Evolutionary conservation across 805 yeast species (phyloP).

Genomic region (Trichomonascus vanleenenianus): DNA sequence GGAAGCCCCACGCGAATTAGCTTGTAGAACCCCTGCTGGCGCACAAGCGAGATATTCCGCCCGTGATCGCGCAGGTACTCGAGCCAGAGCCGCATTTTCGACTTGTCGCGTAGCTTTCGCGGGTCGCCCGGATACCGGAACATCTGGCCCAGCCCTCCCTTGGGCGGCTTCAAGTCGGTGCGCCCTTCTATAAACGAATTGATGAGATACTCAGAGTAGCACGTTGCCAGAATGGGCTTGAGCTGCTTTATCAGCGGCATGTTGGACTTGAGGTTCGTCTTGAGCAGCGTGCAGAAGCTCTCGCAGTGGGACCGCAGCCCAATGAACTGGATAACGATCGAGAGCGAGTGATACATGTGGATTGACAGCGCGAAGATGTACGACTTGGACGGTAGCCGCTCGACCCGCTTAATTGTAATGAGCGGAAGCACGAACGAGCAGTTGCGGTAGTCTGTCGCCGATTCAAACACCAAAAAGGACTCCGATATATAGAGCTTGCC

Average conservation of each 20-base stretch:
- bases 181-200: constrained; percentile 25
- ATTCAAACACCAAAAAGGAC: constrained; percentile 68
- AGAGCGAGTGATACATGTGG: constrained; percentile 56
- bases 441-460: constrained; percentile 57
- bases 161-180: constrained; percentile 33
- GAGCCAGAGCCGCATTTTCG: constrained; percentile 89
- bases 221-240: constrained; percentile 55
- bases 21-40: constrained; percentile 71
- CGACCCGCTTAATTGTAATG: constrained; percentile 75
- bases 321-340: constrained; percentile 60
- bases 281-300: constrained; percentile 63
- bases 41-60: constrained; percentile 66
- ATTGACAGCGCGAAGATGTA: constrained; percentile 75
- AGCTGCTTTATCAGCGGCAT: constrained; percentile 53
- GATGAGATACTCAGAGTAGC: constrained; percentile 80
- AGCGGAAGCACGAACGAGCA: constrained; percentile 67
- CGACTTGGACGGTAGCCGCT: constrained; percentile 68
- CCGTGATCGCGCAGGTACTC: constrained; percentile 83
- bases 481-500: constrained; percentile 65
- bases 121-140: constrained; percentile 91
- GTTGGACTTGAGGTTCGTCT: constrained; percentile 53
- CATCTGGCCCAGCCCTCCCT: constrained; percentile 82
- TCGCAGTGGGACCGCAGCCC: constrained; percentile 78
- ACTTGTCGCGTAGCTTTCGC: constrained; percentile 63
- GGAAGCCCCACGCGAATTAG: constrained; percentile 88